These are phyloP conservation scores for Arabidopsis suecica DNA, from an alignment of 345 rosid species.

Conservation along the genomic window DNA sequence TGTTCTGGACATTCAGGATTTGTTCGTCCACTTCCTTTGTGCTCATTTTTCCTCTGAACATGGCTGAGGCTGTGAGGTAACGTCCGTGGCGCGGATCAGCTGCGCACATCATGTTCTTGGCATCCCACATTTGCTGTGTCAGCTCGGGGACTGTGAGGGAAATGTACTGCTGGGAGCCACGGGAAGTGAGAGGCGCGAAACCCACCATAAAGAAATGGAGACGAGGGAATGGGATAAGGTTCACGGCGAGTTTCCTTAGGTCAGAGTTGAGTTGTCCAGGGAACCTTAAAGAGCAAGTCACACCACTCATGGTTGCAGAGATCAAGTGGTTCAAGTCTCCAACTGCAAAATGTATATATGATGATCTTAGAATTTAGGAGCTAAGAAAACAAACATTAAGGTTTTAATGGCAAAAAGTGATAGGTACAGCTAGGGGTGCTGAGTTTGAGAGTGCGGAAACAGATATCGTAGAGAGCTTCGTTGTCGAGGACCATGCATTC, in stretches of 20 bases:
- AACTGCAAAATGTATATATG: constrained; percentile 51
- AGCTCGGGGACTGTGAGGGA: constrained; percentile 71
- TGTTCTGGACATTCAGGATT: constrained; percentile 94
- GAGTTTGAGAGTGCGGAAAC: constrained; percentile 97
- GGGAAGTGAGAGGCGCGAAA: constrained; percentile 77
- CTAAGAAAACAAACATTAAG: not conserved
- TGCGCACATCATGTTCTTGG: constrained; percentile 99
- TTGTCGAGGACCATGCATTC: constrained; percentile 98
- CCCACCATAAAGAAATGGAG: constrained; percentile 99
- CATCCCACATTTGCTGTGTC: constrained; percentile 80
- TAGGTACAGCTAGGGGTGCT: constrained; percentile 96
- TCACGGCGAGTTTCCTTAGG: constrained; percentile 90
- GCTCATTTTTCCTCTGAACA: constrained; percentile 99
- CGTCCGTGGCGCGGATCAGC: constrained; percentile 99
- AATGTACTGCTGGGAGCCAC: constrained; percentile 65
- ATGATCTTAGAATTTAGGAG: not conserved
- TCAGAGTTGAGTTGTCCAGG: constrained; percentile 98
- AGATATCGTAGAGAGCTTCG: constrained; percentile 96
- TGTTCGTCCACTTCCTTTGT: constrained; percentile 98
- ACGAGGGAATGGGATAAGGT: constrained; percentile 95
- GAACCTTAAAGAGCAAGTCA: constrained; percentile 93
- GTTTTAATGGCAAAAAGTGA: not conserved
- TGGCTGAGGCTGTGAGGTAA: constrained; percentile 94
- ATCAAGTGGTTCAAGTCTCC: constrained; percentile 97
- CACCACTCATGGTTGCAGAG: constrained; percentile 96